Evolutionary conservation across 768 basidiomycete species (phyloP).

Genomic region (Mycena olivaceomarginata): DNA sequence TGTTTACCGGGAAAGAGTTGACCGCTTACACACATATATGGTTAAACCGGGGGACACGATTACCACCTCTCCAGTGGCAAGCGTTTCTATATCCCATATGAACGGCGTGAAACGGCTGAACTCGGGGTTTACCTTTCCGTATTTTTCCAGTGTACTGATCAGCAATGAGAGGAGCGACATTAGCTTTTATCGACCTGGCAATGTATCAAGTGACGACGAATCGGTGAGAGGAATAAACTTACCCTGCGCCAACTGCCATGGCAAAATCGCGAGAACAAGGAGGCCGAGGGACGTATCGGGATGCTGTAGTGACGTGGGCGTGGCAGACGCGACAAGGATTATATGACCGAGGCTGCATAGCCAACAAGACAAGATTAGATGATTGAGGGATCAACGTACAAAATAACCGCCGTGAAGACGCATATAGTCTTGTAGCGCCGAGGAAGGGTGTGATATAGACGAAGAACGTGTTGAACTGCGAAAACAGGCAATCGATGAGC

Average conservation of each 20-base stretch:
- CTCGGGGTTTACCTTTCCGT: slow-evolving; percentile 57
- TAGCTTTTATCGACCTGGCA: slow-evolving; percentile 55
- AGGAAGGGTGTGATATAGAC: slow-evolving; percentile 71
- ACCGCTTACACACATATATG: slow-evolving; percentile 65
- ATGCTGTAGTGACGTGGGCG: slow-evolving; percentile 64
- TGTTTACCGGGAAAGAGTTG: background rate
- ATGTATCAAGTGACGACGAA: background rate
- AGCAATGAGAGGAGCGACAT: slow-evolving; percentile 76
- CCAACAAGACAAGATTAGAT: background rate
- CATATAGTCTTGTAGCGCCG: slow-evolving; percentile 76
- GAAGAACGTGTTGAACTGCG: slow-evolving; percentile 70
- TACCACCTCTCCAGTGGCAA: slow-evolving; percentile 70
- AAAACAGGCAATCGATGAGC: slow-evolving; percentile 49
- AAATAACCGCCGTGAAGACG: slow-evolving; percentile 68
- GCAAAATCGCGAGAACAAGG: slow-evolving; percentile 67
- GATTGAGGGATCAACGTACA: slow-evolving; percentile 48
- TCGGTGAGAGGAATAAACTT: background rate
- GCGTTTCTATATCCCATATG: slow-evolving; percentile 52
- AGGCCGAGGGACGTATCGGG: slow-evolving; percentile 64
- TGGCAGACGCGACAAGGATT: slow-evolving; percentile 66
- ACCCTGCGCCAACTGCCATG: slow-evolving; percentile 64
- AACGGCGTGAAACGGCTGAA: background rate
- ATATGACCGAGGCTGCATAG: slow-evolving; percentile 62
- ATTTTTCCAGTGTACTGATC: slow-evolving; percentile 73
- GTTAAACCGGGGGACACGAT: slow-evolving; percentile 72